Evolutionary conservation across 345 rosid species (phyloP), one percentile per base, ranked within the genome.

Genomic region (Syzygium oleosum): DNA sequence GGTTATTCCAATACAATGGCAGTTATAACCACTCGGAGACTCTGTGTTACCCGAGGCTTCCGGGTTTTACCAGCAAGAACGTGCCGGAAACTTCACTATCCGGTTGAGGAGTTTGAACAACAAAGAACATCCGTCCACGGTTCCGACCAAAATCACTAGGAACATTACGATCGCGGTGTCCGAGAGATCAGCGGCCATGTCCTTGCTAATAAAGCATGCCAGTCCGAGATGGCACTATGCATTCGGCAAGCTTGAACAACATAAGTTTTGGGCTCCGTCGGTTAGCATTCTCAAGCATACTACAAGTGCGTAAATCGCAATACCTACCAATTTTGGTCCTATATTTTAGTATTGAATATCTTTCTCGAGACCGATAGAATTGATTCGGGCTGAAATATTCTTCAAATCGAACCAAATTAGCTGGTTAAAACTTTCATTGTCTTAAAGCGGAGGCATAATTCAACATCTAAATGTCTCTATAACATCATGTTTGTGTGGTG

Each of bases 211-310:
- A 5, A 21, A 73, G 19, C 80, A 73, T 73, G 80, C 49, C 2
- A 49, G 80, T 34, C 80, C 80, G n/a, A 38, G 7, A 73, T 0
- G 49, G 25, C 27, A 0, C 6, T 11, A 38, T 19, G 7, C 80
- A 73, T 73, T 73, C 80, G 1, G 80, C 80, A 73, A 73, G 80
- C 80, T 73, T 73, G 80, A 73, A 73, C 80, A 73, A 73, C 27
- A 73, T 73, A 73, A 73, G 80, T 73, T 73, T 73, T 73, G 2
- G 49, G 49, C 80, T 73, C 80, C 80, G 2, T 73, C 80, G 4
- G 21, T 73, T 73, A 73, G 80, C 80, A 73, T 73, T 73, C 80
- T 73, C 80, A 73, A 73, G 80, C 80, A 73, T 73, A 73, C 49
- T 73, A 73, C 80, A 73, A 73, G 80, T 73, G 38, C 1, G 27